Evolutionary conservation across 106 monocot genomes (phyloP).

Genomic region (Platanthera guangdongensis): DNA sequence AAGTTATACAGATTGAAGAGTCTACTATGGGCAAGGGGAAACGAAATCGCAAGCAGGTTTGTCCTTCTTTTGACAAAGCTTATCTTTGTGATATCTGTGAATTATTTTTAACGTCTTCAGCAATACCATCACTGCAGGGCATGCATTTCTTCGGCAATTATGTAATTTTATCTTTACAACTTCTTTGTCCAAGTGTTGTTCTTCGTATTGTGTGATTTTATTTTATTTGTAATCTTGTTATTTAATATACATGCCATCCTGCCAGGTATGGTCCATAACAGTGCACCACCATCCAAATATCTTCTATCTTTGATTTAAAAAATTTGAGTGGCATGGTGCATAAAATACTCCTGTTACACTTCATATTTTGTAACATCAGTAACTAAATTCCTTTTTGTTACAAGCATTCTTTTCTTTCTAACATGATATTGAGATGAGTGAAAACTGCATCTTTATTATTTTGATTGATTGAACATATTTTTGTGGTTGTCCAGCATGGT

Average conservation of each 20-base stretch:
- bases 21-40: conserved; percentile 93
- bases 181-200: not conserved
- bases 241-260: not conserved
- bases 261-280: too few relatives aligned
- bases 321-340: not conserved
- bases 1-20: conserved; percentile 75
- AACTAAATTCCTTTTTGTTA: not conserved
- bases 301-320: not conserved
- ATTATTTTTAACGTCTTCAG: not conserved
- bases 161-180: not conserved
- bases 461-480: not conserved
- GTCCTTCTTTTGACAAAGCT: not conserved
- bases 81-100: not conserved
- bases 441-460: not conserved
- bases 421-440: too few relatives aligned
- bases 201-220: not conserved
- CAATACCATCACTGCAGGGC: not conserved
- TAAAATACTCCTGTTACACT: not conserved
- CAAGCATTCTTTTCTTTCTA: too few relatives aligned
- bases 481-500: not conserved
- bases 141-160: not conserved
- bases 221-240: not conserved
- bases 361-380: not conserved
- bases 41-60: conserved; percentile 90
- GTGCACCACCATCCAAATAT: not conserved